Conservation (phyloP, 2,329 filamentous ascomycete species). For the Venturia asperata region DNA sequence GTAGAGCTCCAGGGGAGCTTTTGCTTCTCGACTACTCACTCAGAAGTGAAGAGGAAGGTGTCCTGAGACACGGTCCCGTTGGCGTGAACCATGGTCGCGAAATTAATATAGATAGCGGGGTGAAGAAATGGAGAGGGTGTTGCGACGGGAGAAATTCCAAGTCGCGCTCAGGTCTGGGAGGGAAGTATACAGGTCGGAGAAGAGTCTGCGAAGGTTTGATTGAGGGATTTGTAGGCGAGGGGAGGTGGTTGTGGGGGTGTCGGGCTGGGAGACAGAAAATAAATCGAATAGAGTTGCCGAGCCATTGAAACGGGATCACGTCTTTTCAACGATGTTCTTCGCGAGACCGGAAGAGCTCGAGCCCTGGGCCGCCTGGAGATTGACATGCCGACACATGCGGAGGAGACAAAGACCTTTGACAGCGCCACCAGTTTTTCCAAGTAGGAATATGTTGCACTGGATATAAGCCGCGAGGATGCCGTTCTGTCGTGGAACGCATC, state of each 20-base stretch:
- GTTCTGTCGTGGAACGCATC: neutral
- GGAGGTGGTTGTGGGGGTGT: neutral
- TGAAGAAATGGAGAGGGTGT: conserved; percentile 1
- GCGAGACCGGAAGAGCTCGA: neutral
- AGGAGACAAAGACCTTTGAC: neutral
- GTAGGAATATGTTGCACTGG: neutral
- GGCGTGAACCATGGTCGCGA: conserved; percentile 27
- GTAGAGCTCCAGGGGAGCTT: neutral
- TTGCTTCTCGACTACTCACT: conserved; percentile 24
- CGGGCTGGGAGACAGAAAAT: neutral
- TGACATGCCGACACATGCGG: neutral
- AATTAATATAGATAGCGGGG: conserved; percentile 10
- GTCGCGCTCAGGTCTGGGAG: neutral
- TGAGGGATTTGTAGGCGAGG: neutral
- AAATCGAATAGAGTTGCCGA: no score
- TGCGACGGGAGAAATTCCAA: neutral
- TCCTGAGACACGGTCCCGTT: conserved; percentile 18
- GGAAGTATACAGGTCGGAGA: neutral
- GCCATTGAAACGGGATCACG: neutral
- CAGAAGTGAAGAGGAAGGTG: conserved; percentile 45
- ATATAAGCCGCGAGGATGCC: neutral
- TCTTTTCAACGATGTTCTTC: neutral
- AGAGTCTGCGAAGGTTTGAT: neutral
- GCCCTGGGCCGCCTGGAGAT: neutral
- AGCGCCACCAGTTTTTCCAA: neutral